Conservation (phyloP, 805 yeast genomes). For the Candida mattraensis region DNA sequence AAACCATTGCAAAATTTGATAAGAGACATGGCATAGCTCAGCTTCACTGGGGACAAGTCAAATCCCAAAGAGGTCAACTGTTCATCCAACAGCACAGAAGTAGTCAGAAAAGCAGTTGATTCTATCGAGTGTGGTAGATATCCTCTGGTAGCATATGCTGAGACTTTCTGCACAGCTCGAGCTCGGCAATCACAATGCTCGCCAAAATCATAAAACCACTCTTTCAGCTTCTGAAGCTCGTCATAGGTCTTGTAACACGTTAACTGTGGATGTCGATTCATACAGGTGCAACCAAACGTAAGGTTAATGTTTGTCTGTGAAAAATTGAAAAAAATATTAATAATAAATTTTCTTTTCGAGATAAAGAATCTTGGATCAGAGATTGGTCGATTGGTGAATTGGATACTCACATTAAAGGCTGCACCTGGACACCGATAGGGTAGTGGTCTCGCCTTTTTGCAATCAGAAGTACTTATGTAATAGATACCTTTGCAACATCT, state of each 20-base stretch:
- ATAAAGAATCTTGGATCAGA: background rate
- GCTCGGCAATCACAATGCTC: constrained; percentile 24
- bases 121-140: constrained; percentile 72
- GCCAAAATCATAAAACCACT: constrained; percentile 50
- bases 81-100: constrained; percentile 47
- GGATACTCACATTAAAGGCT: no score
- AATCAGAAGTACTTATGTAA: background rate
- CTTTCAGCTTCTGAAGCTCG: constrained; percentile 47
- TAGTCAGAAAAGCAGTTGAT: constrained; percentile 56
- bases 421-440: no score
- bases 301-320: background rate
- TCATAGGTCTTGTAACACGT: constrained; percentile 36
- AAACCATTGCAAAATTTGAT: constrained; percentile 89
- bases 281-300: constrained; percentile 1
- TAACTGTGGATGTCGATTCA: constrained; percentile 30
- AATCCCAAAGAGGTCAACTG: constrained; percentile 8
- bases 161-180: constrained; percentile 52
- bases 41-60: constrained; percentile 41
- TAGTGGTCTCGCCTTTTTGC: background rate
- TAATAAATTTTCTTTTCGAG: background rate
- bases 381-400: no score
- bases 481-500: constrained; percentile 54
- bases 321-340: constrained; percentile 4
- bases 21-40: constrained; percentile 70
- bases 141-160: constrained; percentile 59